phyloP scores from a whole-genome alignment of 2,329 filamentous ascomycete species.

The Hymenotorrendiella dingleyae region DNA sequence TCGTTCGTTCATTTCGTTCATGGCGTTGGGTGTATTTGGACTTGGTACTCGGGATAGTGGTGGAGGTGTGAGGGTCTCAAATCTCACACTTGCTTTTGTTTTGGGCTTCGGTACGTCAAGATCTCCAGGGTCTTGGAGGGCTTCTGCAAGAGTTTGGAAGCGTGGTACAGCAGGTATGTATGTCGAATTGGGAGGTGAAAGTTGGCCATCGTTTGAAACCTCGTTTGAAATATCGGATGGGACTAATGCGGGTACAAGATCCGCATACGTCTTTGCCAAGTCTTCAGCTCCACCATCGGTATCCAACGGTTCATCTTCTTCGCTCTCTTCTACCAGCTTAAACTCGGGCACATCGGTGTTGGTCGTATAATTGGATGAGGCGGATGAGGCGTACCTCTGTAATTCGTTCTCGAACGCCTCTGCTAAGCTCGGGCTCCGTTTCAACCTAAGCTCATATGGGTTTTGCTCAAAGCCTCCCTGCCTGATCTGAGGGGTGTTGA shows the following conservation, averaged over 20 bases:
- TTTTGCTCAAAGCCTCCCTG: background rate
- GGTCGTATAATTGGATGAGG: slow-evolving; percentile 3
- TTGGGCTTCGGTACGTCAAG: background rate
- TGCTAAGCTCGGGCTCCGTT: slow-evolving; percentile 5
- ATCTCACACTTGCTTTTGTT: background rate
- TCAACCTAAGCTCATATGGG: slow-evolving; percentile 1
- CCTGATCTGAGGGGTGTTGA: background rate
- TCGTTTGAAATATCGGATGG: background rate
- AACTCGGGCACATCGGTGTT: background rate
- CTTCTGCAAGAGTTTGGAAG: background rate
- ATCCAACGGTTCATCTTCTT: background rate
- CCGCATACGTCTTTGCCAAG: background rate
- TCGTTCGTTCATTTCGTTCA: slow-evolving; percentile 15
- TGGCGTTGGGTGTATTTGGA: slow-evolving; percentile 7
- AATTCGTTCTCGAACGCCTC: slow-evolving; percentile 7
- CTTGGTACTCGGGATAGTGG: background rate
- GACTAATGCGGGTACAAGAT: background rate
- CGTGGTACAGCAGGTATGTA: slow-evolving; percentile 2
- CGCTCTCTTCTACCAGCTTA: background rate
- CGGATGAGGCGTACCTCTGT: background rate
- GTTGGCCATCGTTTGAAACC: background rate
- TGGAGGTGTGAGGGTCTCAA: background rate
- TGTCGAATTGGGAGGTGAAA: background rate
- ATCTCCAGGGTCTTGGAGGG: background rate
- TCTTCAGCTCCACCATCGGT: background rate